These are phyloP conservation scores for Gamarada debralockiae DNA, from an alignment of 495 filamentous ascomycete species.

Conservation along the genomic window DNA sequence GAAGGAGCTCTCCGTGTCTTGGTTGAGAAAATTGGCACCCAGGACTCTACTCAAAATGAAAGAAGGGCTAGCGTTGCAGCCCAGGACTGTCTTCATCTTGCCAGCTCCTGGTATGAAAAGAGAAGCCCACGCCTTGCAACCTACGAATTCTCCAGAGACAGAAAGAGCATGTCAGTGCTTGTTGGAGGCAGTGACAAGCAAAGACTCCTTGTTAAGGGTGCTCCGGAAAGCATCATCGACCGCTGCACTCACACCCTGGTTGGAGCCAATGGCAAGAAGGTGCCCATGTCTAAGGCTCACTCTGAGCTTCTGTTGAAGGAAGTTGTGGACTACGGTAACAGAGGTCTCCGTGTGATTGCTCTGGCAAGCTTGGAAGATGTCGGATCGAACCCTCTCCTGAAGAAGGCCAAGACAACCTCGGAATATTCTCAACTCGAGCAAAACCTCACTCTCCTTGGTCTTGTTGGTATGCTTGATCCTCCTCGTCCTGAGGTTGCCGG, in stretches of 20 bases:
- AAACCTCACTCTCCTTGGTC: constrained; percentile 87
- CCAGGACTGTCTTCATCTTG: constrained; percentile 54
- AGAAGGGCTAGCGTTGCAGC: constrained; percentile 50
- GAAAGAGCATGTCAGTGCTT: constrained; percentile 99
- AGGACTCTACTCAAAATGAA: constrained; percentile 51
- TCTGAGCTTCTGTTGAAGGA: constrained; percentile 65
- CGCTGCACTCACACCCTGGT: constrained; percentile 78
- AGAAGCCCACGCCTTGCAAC: constrained; percentile 71
- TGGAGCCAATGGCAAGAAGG: constrained; percentile 70
- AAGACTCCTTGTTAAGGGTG: constrained; percentile 92
- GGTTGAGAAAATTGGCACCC: constrained; percentile 88
- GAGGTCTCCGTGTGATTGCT: constrained; percentile 91
- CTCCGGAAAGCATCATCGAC: constrained; percentile 89
- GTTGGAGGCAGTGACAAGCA: constrained; percentile 63
- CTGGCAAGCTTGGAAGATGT: constrained; percentile 77
- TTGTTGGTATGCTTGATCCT: constrained; percentile 96
- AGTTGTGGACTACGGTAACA: constrained; percentile 84
- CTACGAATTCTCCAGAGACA: constrained; percentile 95
- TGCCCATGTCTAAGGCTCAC: constrained; percentile 64
- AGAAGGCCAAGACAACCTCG: constrained; percentile 71
- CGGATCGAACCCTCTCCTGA: constrained; percentile 61
- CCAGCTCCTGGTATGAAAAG: constrained; percentile 82
- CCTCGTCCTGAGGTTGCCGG: constrained; percentile 89
- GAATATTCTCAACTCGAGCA: constrained; percentile 88
- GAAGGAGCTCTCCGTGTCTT: constrained; percentile 90